A percentile compares a stretch with the other conserved stretches of the same genome.
Evolutionary conservation across 1,139 yeast genomes (phyloP).

Genomic region (Saccharomyces uvarum): DNA sequence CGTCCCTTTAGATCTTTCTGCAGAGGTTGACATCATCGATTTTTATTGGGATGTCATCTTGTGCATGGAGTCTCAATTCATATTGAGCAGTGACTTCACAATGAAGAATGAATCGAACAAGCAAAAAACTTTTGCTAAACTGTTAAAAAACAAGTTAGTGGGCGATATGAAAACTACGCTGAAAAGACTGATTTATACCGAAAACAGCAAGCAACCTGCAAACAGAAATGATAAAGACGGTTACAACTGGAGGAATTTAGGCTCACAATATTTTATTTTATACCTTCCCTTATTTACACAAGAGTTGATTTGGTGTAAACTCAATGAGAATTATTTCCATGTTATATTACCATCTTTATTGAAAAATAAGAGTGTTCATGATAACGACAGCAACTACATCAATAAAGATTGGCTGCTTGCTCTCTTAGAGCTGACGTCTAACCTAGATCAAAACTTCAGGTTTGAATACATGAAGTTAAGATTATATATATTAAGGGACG

Average conservation of each 20-base stretch:
- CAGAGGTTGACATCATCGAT: conserved; percentile 15
- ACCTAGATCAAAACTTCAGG: conserved; percentile 8
- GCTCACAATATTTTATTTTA: conserved; percentile 19
- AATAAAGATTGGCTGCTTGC: conserved; percentile 25
- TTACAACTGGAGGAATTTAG: conserved; percentile 21
- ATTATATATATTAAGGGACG: conserved; percentile 22
- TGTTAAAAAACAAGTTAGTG: conserved; percentile 20
- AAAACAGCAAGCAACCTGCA: neutral
- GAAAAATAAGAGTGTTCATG: neutral
- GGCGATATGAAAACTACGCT: conserved; percentile 9
- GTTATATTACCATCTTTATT: conserved; percentile 13
- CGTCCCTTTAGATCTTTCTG: conserved; percentile 14
- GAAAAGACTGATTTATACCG: conserved; percentile 3
- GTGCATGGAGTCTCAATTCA: conserved; percentile 25
- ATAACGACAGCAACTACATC: conserved; percentile 7
- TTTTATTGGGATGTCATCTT: conserved; percentile 30
- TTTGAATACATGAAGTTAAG: conserved; percentile 11
- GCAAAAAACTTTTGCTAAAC: conserved; percentile 5
- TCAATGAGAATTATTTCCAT: conserved; percentile 15
- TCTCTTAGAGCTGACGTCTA: conserved; percentile 21
- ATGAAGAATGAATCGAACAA: neutral
- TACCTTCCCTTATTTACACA: conserved; percentile 21
- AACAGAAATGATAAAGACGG: neutral
- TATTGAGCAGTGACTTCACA: conserved; percentile 10
- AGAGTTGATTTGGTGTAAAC: conserved; percentile 22